Percentiles rank a stretch among this genome's conserved stretches.
These are phyloP conservation scores for Hypomontagnella monticulosa DNA, from an alignment of 495 filamentous ascomycete species.

Conservation along the genomic window DNA sequence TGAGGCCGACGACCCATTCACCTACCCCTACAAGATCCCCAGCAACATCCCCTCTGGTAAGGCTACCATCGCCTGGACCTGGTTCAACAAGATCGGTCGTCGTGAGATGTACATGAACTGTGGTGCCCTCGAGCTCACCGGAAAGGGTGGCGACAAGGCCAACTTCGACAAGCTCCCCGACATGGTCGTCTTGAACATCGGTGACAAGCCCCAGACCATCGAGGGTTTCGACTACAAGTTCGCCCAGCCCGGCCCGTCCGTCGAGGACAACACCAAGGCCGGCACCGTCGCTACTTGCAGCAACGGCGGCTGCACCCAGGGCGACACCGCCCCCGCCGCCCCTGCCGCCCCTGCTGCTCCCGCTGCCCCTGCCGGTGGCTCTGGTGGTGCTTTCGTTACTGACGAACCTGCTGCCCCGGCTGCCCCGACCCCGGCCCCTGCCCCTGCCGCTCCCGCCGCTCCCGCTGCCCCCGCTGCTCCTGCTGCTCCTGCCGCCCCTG, in stretches of 20 bases:
- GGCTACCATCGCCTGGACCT: constrained; percentile 82
- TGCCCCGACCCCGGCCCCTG: constrained; percentile 19
- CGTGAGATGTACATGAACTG: constrained; percentile 98
- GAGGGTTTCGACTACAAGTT: constrained; percentile 60
- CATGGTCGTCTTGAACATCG: constrained; percentile 84
- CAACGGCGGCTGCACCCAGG: constrained; percentile 23
- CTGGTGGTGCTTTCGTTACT: constrained; percentile 41
- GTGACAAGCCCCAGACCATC: constrained; percentile 61
- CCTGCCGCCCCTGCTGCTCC: constrained; percentile 6
- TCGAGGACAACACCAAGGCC: constrained; percentile 52
- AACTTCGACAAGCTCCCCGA: constrained; percentile 71
- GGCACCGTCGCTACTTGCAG: constrained; percentile 39
- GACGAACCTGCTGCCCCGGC: constrained; percentile 1
- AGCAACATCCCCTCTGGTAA: constrained; percentile 66
- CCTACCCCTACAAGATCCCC: constrained; percentile 68
- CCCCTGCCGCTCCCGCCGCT: constrained; percentile 20
- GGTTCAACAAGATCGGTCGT: constrained; percentile 91
- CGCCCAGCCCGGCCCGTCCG: constrained; percentile 64
- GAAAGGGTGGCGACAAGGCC: constrained; percentile 57
- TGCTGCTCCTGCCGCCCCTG: constrained; percentile 25
- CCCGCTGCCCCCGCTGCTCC: constrained; percentile 22
- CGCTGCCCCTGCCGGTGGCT: constrained; percentile 15
- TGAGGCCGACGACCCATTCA: constrained; percentile 43
- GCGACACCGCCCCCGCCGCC: constrained; percentile 25
- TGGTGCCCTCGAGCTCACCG: constrained; percentile 72